Conservation (phyloP, 164 flowering plant species). For the Vitis amurensis region DNA sequence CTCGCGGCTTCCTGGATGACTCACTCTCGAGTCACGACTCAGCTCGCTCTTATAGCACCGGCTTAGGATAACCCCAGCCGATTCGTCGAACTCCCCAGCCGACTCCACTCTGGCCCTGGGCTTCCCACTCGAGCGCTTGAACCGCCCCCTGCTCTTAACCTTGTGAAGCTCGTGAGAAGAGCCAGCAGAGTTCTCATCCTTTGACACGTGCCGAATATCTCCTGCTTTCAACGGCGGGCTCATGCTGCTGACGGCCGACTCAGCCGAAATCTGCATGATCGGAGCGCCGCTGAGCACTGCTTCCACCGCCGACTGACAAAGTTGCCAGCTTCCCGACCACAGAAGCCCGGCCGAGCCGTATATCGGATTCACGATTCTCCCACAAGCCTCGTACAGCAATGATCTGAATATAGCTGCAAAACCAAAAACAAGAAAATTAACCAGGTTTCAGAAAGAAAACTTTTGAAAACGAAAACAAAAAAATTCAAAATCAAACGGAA, state of each 20-base stretch:
- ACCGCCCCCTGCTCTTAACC: conserved; percentile 19
- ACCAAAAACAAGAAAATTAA: not conserved
- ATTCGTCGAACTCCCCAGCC: not conserved
- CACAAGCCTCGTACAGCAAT: conserved; percentile 52
- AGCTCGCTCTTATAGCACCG: not conserved
- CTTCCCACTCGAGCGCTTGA: conserved; percentile 21
- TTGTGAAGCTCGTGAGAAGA: conserved; percentile 15
- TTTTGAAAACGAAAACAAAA: not conserved
- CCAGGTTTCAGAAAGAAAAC: not conserved
- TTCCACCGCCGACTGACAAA: conserved; percentile 40
- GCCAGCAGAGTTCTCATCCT: conserved; percentile 12
- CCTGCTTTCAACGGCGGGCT: conserved; percentile 35
- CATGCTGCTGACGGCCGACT: conserved; percentile 8
- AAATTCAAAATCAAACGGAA: not conserved
- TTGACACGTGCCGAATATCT: conserved; percentile 48
- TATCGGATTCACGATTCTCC: conserved; percentile 53
- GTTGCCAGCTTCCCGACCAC: conserved; percentile 43
- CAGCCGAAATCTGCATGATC: conserved; percentile 13
- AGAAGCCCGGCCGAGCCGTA: conserved; percentile 47
- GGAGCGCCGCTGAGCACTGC: conserved; percentile 36
- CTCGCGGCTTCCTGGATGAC: not conserved
- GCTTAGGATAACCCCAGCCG: not conserved
- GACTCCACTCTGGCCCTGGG: not conserved
- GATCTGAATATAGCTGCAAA: conserved; percentile 45
- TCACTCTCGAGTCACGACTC: conserved; percentile 10